A percentile compares a stretch with the other conserved stretches of the same genome.
Conservation (phyloP, 495 filamentous ascomycete species). For the Aspergillus baeticus region DNA sequence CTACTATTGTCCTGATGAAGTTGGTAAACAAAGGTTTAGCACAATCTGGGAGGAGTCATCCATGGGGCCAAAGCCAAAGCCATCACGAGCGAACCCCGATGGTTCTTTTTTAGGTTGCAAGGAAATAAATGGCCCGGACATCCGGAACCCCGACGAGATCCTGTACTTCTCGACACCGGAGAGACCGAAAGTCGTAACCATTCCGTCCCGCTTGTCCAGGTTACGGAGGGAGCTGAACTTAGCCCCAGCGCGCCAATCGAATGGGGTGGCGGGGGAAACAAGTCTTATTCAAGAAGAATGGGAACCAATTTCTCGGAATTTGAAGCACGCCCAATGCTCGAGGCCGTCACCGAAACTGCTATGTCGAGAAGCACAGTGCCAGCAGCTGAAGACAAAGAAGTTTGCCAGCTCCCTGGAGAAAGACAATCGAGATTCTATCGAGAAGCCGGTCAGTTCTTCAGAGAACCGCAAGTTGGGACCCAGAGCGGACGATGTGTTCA, state of each 20-base stretch:
- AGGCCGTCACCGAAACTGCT: conserved; percentile 33
- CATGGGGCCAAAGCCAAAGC: conserved; percentile 25
- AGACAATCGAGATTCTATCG: conserved; percentile 24
- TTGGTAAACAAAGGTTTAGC: conserved; percentile 41
- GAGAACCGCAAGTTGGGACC: conserved; percentile 18
- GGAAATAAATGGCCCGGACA: conserved; percentile 37
- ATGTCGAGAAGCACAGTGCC: conserved; percentile 30
- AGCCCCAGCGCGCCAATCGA: conserved; percentile 9
- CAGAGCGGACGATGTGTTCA: conserved; percentile 44
- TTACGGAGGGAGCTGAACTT: conserved; percentile 26
- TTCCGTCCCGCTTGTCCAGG: conserved; percentile 23
- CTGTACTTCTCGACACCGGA: conserved; percentile 36
- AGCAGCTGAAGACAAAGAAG: conserved; percentile 20
- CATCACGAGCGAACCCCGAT: conserved; percentile 25
- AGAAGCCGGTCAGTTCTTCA: conserved; percentile 11
- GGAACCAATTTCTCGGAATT: conserved; percentile 40
- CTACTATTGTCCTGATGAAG: conserved; percentile 46
- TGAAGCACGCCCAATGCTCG: conserved; percentile 44
- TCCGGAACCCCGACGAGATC: conserved; percentile 44
- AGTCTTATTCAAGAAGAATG: conserved; percentile 29
- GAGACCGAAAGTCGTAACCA: conserved; percentile 28
- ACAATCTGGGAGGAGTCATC: conserved; percentile 40
- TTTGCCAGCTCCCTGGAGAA: conserved; percentile 24
- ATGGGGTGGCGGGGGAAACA: conserved; percentile 21
- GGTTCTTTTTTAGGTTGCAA: conserved; percentile 51